Evolutionary conservation across 2,329 filamentous ascomycete species (phyloP), one percentile per base, ranked within the genome.

Genomic region (Fusarium gaditjirri): DNA sequence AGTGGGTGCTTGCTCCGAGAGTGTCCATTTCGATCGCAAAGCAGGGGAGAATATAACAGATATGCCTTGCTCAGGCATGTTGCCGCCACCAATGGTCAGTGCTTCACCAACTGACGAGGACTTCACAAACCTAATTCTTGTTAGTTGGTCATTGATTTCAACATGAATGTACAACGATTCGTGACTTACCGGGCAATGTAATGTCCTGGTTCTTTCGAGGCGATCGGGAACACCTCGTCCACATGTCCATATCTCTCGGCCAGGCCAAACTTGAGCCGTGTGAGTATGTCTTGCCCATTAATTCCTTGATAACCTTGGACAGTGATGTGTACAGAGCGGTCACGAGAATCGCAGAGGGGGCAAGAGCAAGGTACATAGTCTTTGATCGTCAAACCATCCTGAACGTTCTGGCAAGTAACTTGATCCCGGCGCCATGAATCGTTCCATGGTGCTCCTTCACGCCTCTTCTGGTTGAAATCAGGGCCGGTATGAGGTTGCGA

Each of bases 21-120:
- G 43, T 33, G 61, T 61, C 81, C 81, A 82, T 63, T 81, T 82
- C 5, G 80, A 81, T 31, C 78, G 72, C 50, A 77, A 46, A 10
- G 75, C 71, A 7, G 81, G 77, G 8, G 65, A 65, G 33, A 82
- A 76, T 19, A 5, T 44, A 25, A 82, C 35, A 9, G 71, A 70
- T 13, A 82, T 61, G 4, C 68, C 65, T 33, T 72, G 73, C 42
- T 80, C 80, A 8, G 67, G 66, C 43, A 82, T 68, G 13, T 41
- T 42, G 9, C 75, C 74, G 11, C 61, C 52, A 4, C 68, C 74
- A 47, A 75, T 68, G 19, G 60, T 52, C 43, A 82, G 61, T 4
- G 80, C 79, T 38, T 72, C 63, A 9, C 55, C 29, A 36, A 76
- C 78, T 14, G 79, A 80, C 4, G 66, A 60, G 39, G 80, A 76